A percentile compares a stretch with the other conserved stretches of the same genome.
Evolutionary conservation across 2,329 filamentous ascomycete genomes (phyloP).

Genomic region (Fusarium cicatricum): DNA sequence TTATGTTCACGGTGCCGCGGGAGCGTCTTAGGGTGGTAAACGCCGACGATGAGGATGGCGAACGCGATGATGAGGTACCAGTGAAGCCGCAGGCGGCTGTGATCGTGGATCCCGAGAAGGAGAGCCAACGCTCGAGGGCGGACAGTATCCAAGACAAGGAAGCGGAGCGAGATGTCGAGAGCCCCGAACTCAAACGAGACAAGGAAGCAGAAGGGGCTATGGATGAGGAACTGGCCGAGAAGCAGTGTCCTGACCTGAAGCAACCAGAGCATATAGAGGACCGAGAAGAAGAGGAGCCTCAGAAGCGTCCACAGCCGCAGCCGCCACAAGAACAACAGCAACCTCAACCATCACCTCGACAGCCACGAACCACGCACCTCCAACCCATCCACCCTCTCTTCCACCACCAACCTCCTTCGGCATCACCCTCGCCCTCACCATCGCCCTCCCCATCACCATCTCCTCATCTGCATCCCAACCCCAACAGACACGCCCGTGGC

Average conservation of each 20-base stretch:
- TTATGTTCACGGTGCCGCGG: conserved; percentile 94
- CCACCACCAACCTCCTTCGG: conserved; percentile 19
- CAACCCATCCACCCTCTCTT: conserved; percentile 33
- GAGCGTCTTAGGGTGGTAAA: conserved; percentile 91
- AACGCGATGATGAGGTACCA: conserved; percentile 42
- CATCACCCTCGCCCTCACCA: conserved; percentile 15
- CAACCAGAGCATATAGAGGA: background rate
- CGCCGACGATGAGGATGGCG: conserved; percentile 59
- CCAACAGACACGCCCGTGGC: conserved; percentile 16
- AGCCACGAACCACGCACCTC: conserved; percentile 22
- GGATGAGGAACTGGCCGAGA: conserved; percentile 21
- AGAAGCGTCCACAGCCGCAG: conserved; percentile 8
- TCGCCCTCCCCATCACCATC: conserved; percentile 25
- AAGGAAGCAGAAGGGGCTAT: background rate
- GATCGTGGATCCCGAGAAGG: conserved; percentile 52
- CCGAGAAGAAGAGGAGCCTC: background rate
- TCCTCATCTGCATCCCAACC: conserved; percentile 7
- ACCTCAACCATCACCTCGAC: conserved; percentile 14
- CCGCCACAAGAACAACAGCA: background rate
- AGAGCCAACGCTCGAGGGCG: conserved; percentile 28
- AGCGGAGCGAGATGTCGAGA: background rate
- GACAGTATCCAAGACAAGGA: conserved; percentile 23
- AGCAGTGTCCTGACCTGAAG: conserved; percentile 9
- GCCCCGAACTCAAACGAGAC: background rate
- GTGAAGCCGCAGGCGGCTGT: conserved; percentile 48